Conservation (phyloP, 1,139 yeast species). For the Schwanniomyces etchellsii region DNA sequence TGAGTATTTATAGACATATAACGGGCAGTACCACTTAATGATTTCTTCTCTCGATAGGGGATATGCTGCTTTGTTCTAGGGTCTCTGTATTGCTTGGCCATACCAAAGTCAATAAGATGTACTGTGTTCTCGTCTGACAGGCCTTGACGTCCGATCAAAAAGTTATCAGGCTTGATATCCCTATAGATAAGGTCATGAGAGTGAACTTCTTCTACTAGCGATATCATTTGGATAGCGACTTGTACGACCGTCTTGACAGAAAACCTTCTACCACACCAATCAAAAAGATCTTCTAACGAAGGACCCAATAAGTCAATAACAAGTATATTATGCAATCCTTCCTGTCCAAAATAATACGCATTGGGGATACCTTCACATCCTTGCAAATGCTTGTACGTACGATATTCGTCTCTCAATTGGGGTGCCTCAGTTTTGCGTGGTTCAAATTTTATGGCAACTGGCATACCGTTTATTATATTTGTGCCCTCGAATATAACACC, state of each 20-base stretch:
- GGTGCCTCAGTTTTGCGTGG: constrained; percentile 98
- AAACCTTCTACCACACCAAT: constrained; percentile 95
- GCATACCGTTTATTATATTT: constrained; percentile 65
- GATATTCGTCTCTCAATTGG: constrained; percentile 89
- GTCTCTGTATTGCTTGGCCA: constrained; percentile 97
- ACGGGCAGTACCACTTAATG: constrained; percentile 93
- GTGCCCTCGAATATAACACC: constrained; percentile 81
- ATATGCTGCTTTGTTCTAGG: constrained; percentile 93
- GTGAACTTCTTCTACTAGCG: constrained; percentile 81
- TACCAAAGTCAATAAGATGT: constrained; percentile 83
- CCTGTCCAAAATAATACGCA: constrained; percentile 96
- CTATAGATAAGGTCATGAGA: constrained; percentile 86
- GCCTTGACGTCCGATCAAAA: constrained; percentile 72
- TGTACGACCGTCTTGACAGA: constrained; percentile 83
- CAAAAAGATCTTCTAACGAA: constrained; percentile 90
- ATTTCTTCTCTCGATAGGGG: constrained; percentile 92
- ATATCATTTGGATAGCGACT: constrained; percentile 89
- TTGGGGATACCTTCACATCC: constrained; percentile 84
- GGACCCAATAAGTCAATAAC: constrained; percentile 95
- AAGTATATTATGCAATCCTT: constrained; percentile 89
- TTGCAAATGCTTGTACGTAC: constrained; percentile 83
- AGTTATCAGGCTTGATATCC: constrained; percentile 95
- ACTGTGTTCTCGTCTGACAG: constrained; percentile 46
- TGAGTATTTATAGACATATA: constrained; percentile 98
- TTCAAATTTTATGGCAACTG: constrained; percentile 76